Evolutionary conservation across 768 basidiomycete genomes (phyloP).

Genomic region (Heimioporus sp.): DNA sequence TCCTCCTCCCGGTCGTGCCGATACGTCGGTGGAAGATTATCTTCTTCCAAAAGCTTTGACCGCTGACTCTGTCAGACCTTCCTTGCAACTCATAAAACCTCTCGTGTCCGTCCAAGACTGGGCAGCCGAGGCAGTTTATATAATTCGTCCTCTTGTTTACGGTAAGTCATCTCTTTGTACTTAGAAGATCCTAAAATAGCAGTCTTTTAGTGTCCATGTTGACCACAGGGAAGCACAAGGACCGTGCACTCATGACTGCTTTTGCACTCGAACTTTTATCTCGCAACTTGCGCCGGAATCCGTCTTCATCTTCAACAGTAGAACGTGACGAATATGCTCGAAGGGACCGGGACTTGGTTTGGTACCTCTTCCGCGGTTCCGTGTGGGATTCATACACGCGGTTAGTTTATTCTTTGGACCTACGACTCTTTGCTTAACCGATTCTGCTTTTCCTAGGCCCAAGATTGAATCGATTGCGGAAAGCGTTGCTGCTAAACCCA

Average conservation of each 20-base stretch:
- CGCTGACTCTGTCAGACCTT: conserved; percentile 67
- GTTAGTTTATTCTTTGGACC: conserved; percentile 35
- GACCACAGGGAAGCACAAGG: conserved; percentile 28
- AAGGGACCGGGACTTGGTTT: conserved; percentile 77
- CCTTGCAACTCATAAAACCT: conserved; percentile 61
- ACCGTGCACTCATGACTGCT: conserved; percentile 61
- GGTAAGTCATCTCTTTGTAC: conserved; percentile 43
- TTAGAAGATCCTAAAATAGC: conserved; percentile 3
- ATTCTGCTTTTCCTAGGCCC: conserved; percentile 47
- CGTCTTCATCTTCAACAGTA: conserved; percentile 57
- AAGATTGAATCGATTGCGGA: conserved; percentile 67
- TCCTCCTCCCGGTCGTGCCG: conserved; percentile 49
- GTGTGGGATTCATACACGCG: conserved; percentile 81
- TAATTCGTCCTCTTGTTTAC: conserved; percentile 73
- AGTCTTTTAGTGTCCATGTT: conserved; percentile 21
- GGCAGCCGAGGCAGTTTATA: conserved; percentile 70
- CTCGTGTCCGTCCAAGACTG: conserved; percentile 68
- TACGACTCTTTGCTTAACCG: not conserved
- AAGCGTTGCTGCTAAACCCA: conserved; percentile 51
- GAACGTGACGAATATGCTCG: conserved; percentile 80
- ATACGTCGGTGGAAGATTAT: conserved; percentile 71
- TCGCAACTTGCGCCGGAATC: conserved; percentile 67
- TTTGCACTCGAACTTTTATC: conserved; percentile 72
- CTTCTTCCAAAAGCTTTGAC: conserved; percentile 80
- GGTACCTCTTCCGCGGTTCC: conserved; percentile 83